Evolutionary conservation across 306 rosid genomes (phyloP).

Genomic region (Inga oerstediana): DNA sequence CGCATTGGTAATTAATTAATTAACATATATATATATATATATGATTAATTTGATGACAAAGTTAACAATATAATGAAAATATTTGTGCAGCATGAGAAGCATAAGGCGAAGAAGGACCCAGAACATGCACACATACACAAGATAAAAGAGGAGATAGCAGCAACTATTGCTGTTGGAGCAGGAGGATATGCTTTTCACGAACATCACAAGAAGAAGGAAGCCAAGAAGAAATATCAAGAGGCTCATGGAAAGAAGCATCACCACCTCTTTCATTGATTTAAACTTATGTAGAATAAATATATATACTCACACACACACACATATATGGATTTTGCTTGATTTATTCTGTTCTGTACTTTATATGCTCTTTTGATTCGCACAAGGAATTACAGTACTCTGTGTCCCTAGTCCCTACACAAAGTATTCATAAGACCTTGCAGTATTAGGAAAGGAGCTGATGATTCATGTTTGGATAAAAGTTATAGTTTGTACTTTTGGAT

Average conservation of each 20-base stretch:
- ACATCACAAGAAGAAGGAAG: constrained; percentile 66
- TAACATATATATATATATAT: no score
- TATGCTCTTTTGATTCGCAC: no score
- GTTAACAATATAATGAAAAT: not conserved
- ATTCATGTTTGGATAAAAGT: not conserved
- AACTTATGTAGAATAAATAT: not conserved
- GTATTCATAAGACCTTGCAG: not conserved
- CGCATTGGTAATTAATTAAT: not conserved
- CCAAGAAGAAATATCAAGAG: constrained; percentile 57
- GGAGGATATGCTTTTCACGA: constrained; percentile 82
- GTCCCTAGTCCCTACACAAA: not conserved
- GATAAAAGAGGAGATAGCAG: constrained; percentile 77
- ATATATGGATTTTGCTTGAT: no score
- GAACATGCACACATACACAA: constrained; percentile 71
- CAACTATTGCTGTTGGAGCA: constrained; percentile 58
- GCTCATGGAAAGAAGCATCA: constrained; percentile 67
- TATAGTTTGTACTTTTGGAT: not conserved
- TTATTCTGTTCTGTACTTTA: no score
- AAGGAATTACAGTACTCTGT: no score
- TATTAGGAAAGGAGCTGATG: not conserved
- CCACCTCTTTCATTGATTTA: constrained; percentile 47
- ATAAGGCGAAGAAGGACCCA: constrained; percentile 56
- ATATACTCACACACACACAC: not conserved
- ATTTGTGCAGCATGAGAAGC: constrained; percentile 63
- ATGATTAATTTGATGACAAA: not conserved